Evolutionary conservation across 1,139 yeast species (phyloP).

Genomic region (Pneumocystis carinii): DNA sequence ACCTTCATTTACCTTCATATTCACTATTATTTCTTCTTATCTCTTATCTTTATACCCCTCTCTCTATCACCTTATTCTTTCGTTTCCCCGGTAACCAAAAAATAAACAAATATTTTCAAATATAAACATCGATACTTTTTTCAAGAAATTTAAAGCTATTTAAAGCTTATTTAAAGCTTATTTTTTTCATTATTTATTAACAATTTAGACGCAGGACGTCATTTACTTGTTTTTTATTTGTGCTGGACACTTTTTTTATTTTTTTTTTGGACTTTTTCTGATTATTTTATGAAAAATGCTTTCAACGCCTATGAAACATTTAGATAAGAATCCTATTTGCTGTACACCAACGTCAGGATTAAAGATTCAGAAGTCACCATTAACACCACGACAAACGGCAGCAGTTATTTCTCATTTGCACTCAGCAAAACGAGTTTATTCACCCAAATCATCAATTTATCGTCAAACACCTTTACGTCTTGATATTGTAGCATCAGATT

Average conservation of each 20-base stretch:
- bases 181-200: not conserved
- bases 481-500: slow-evolving; percentile 28
- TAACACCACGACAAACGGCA: slow-evolving; percentile 11
- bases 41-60: not conserved
- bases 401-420: slow-evolving; percentile 12
- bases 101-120: not conserved
- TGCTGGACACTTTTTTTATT: not conserved
- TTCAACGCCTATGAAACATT: slow-evolving; percentile 6
- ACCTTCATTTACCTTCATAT: no score
- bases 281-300: not conserved
- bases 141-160: not conserved
- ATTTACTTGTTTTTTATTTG: not conserved
- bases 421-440: slow-evolving; percentile 13
- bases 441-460: slow-evolving; percentile 13
- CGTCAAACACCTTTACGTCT: slow-evolving; percentile 32
- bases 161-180: not conserved
- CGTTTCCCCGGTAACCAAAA: not conserved
- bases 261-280: not conserved
- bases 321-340: slow-evolving; percentile 11
- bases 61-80: not conserved
- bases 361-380: slow-evolving; percentile 6
- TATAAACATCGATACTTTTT: not conserved
- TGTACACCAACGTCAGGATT: slow-evolving; percentile 12
- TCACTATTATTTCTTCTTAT: not conserved
- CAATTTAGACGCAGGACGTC: not conserved